Conservation (phyloP, 805 yeast genomes). For the Lipomyces orientalis region DNA sequence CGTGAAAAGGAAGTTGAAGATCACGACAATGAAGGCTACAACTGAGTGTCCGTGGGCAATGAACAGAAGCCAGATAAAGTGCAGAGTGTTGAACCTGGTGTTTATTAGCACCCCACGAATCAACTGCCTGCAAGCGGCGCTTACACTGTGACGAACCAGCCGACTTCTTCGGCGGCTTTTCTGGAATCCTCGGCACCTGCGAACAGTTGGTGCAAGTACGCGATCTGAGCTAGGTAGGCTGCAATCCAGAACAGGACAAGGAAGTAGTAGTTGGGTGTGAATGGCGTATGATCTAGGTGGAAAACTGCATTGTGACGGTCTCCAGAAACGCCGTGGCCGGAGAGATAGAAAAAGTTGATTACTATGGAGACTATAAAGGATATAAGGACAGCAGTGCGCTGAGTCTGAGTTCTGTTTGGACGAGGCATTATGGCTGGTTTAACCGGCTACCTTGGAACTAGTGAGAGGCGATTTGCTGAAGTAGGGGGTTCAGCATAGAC, state of each 20-base stretch:
- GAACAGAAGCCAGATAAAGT: conserved; percentile 66
- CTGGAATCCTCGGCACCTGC: conserved; percentile 36
- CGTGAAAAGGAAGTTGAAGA: conserved; percentile 65
- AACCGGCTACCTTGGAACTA: neutral
- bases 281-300: conserved; percentile 63
- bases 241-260: conserved; percentile 63
- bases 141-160: conserved; percentile 65
- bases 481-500: too few species aligned
- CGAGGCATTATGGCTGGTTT: neutral
- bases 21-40: conserved; percentile 61
- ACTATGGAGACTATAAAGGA: conserved; percentile 63
- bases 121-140: neutral
- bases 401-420: conserved; percentile 43
- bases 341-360: conserved; percentile 61
- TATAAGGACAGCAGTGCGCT: conserved; percentile 50
- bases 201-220: conserved; percentile 43
- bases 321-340: conserved; percentile 57
- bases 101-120: neutral
- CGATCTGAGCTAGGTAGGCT: conserved; percentile 58
- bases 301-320: conserved; percentile 26
- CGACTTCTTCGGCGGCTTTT: conserved; percentile 41
- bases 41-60: conserved; percentile 66
- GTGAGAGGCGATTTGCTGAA: neutral
- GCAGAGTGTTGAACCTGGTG: conserved; percentile 58
- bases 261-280: conserved; percentile 54